Base-by-base conservation (phyloP, 148 eudicot species). In the Rhododendron henanense region DNA sequence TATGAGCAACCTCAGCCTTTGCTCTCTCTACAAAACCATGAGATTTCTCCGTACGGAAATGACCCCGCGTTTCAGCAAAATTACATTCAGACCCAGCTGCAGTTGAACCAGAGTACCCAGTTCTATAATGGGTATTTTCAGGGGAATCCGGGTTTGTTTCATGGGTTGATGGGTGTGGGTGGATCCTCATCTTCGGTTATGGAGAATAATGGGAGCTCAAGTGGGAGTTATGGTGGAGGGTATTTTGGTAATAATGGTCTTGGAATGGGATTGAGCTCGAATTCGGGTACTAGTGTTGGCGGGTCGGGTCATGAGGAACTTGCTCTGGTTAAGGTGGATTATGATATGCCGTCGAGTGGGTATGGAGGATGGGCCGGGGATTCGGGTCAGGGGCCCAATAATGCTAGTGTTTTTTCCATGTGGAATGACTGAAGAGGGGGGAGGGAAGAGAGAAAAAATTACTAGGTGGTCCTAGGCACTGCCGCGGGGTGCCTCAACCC, bases 361-460 rank as follows among this genome's bases (percentile, higher is more conserved):
- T 93, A 92, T 75, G 89, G 91, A 19, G 94, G 95, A n/a, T 94
- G 98, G 98, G 89, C 95, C 0, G 87, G 91, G 1, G 98, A 95
- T 33, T 91, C 98, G 21, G 95, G 91, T 37, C 98, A 93, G 81
- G 95, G 90, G 11, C 88, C 98, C 1, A 92, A 92, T 88, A 91
- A 94, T 87, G 90, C 92, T 18, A 85, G 94, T 16, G 90, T 92
- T 79, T 94, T 94, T 89, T 81, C 93, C 9, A 92, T 94, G 97
- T 93, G 98, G 98, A 96, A 93, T 85, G 95, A 96, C 5, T 94
- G 86, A 91, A 2, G n/a, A 18, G 14, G 39, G 73, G 16, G 16
- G 41, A 16, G 23, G 39, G 45, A 50, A 35, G n/a, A 1, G 3
- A 21, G n/a, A 1, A 21, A 4, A 19, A 59, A 19, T 19, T 59